phyloP scores from a whole-genome alignment of 306 rosid species.

The Cyamopsis tetragonoloba region DNA sequence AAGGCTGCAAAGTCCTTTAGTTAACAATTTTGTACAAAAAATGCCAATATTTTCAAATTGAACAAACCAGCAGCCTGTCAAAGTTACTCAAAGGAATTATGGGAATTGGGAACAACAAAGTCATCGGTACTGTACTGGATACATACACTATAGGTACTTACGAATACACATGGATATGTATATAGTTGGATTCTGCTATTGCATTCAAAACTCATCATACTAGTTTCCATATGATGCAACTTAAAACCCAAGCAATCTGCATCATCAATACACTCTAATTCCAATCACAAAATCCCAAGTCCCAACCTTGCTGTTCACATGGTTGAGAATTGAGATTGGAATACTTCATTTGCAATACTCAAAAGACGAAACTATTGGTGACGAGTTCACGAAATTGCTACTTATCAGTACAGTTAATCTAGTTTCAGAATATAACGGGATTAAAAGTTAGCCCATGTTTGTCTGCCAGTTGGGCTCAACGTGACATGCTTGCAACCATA shows the following conservation, averaged over 20 bases:
- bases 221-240: not conserved
- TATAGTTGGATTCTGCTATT: not conserved
- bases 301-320: not conserved
- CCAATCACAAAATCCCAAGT: too few species aligned
- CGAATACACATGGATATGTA: not conserved
- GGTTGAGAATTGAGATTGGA: too few species aligned
- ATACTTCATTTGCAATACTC: too few species aligned
- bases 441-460: too few species aligned
- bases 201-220: not conserved
- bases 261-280: not conserved
- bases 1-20: not conserved
- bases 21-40: not conserved
- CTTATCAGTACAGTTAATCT: not conserved
- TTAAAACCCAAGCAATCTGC: not conserved
- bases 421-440: not conserved
- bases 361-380: too few species aligned
- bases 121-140: not conserved
- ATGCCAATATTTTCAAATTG: not conserved
- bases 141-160: not conserved
- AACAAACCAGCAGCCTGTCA: not conserved
- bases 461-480: too few species aligned
- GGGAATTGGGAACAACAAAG: not conserved
- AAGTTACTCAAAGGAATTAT: not conserved
- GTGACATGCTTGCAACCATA: too few species aligned
- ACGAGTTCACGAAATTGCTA: not conserved